These are phyloP conservation scores for Trapa incisa DNA, from an alignment of 345 rosid genomes.

Conservation along the genomic window DNA sequence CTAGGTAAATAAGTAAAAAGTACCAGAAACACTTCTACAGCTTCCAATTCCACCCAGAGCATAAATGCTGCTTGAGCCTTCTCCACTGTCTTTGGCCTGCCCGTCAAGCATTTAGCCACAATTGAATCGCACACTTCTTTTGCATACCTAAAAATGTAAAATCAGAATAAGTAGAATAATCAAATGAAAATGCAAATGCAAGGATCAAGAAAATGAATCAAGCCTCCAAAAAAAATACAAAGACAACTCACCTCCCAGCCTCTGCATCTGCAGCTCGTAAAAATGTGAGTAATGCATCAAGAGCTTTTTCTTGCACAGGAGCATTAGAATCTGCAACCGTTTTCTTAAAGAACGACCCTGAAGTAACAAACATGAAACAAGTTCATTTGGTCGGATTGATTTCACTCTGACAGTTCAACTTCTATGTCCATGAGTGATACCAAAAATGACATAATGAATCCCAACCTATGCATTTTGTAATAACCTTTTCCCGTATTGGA, in stretches of 20 bases:
- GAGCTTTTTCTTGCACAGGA: constrained; percentile 96
- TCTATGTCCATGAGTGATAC: too few species aligned
- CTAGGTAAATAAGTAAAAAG: not conserved
- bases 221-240: not conserved
- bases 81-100: constrained; percentile 90
- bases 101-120: constrained; percentile 78
- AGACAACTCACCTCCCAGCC: constrained; percentile 55
- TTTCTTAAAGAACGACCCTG: constrained; percentile 75
- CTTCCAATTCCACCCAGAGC: constrained; percentile 98
- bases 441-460: too few species aligned
- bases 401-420: too few species aligned
- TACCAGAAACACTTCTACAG: constrained; percentile 83
- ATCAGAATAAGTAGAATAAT: not conserved
- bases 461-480: too few species aligned
- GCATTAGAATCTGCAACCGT: constrained; percentile 96
- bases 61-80: constrained; percentile 84
- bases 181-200: constrained; percentile 11
- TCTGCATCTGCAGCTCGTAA: constrained; percentile 88
- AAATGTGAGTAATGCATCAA: constrained; percentile 87
- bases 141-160: constrained; percentile 43
- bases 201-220: not conserved
- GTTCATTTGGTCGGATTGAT: too few species aligned
- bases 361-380: constrained; percentile 4
- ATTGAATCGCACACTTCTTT: constrained; percentile 94
- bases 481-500: too few species aligned